A percentile compares a stretch with the other conserved stretches of the same genome.
Evolutionary conservation across 331 rosid species (phyloP).

Genomic region (Pyracantha coccinea): DNA sequence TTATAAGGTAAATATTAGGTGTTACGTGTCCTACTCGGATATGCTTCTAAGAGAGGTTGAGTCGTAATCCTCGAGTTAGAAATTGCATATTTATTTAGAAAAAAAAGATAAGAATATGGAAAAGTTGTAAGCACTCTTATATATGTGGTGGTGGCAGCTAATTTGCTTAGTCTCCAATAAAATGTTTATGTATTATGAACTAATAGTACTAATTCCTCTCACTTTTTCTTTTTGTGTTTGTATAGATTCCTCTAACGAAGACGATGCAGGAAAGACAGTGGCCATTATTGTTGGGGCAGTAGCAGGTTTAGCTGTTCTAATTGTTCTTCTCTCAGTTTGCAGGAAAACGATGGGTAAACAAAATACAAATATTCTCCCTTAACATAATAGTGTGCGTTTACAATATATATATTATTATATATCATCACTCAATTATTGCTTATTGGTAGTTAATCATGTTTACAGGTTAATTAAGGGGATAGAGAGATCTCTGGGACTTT

Average conservation of each 20-base stretch:
- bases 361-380: too few species aligned
- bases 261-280: conserved; percentile 74
- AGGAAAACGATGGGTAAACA: conserved; percentile 56
- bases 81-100: not conserved
- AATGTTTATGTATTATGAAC: not conserved
- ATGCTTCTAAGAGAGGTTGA: too few species aligned
- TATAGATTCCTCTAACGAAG: conserved; percentile 59
- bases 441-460: not conserved
- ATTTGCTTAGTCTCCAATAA: not conserved
- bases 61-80: too few species aligned
- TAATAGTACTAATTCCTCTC: not conserved
- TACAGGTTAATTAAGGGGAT: conserved; percentile 32
- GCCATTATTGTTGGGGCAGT: conserved; percentile 80
- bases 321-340: conserved; percentile 89
- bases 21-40: too few species aligned
- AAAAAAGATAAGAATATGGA: not conserved
- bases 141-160: not conserved
- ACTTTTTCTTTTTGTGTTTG: conserved; percentile 9
- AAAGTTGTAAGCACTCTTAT: not conserved
- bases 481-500: not conserved
- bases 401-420: not conserved
- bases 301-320: conserved; percentile 65
- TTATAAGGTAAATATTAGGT: too few species aligned
- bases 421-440: not conserved
- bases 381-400: too few species aligned